Evolutionary conservation across 768 basidiomycete genomes (phyloP), one percentile per base, ranked within the genome.

Genomic region (Obba rivulosa): DNA sequence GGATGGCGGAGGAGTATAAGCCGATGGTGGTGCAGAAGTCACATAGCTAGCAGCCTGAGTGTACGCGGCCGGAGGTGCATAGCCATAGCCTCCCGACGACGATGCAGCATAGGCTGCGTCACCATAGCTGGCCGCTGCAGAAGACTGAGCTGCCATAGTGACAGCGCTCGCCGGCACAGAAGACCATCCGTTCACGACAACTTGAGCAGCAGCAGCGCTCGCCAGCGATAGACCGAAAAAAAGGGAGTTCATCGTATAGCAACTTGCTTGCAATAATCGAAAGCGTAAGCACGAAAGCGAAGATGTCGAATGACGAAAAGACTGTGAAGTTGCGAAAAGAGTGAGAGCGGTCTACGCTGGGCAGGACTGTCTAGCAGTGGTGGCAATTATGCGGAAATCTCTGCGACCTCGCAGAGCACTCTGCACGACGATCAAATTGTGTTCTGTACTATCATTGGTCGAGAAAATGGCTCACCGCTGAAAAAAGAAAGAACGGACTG

Each of bases 321-420:
- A 46, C 45, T 31, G 58, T 55, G 62, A 67, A 69, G 64, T 63
- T 68, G 64, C 65, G 63, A 61, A 60, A 65, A 62, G 62, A 59
- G 61, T 64, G 67, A 51, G 61, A 81, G 83, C 83, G 83, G 70
- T 86, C 82, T 78, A 85, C 83, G 83, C 83, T 79, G 67, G 66
- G 67, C 54, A 66, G 52, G 70, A 79, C 80, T 81, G 82, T 75
- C 83, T 84, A 71, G 81, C 80, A 85, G 81, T 63, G 56, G 58
- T 41, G 59, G 65, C 63, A 70, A 68, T 63, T 60, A 62, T 63
- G 64, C 65, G 70, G 68, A 57, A 66, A 62, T 66, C 69, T 67
- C 60, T 58, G 63, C 62, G 61, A 44, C 50, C 67, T 65, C 72
- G 51, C 50, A 48, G 75, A 73, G 74, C 69, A 70, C 71, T 70